Conservation (phyloP, 345 rosid genomes). For the Firmiana major region DNA sequence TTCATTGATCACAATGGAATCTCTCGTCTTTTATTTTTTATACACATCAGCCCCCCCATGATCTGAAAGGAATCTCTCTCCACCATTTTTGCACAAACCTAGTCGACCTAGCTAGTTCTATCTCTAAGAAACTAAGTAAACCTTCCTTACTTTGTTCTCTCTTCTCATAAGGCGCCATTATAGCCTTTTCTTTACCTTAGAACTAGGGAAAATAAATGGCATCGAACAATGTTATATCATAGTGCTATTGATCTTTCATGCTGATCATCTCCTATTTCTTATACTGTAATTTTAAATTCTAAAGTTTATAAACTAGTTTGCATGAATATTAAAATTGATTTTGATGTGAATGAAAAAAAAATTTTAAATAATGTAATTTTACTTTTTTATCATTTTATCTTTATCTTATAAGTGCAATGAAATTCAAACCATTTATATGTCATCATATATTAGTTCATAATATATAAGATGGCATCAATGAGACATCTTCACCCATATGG, state of each 20-base stretch:
- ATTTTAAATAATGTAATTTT: too few species aligned
- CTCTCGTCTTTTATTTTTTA: conserved; percentile 8
- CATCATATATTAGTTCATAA: too few species aligned
- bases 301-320: too few species aligned
- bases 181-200: neutral
- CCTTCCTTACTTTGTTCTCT: too few species aligned
- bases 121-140: neutral
- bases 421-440: too few species aligned
- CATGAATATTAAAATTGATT: too few species aligned
- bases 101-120: neutral
- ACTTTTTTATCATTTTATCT: too few species aligned
- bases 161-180: conserved; percentile 1
- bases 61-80: conserved; percentile 31
- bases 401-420: too few species aligned
- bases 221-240: neutral
- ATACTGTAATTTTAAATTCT: neutral
- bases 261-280: neutral
- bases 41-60: neutral
- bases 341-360: too few species aligned
- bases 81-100: neutral
- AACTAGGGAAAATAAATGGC: neutral
- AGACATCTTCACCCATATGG: too few species aligned
- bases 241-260: neutral
- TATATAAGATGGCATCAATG: too few species aligned
- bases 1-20: conserved; percentile 44